A percentile compares a stretch with the other conserved stretches of the same genome.
Conservation (phyloP, 768 basidiomycete species). For the Austroboletus eburneus region DNA sequence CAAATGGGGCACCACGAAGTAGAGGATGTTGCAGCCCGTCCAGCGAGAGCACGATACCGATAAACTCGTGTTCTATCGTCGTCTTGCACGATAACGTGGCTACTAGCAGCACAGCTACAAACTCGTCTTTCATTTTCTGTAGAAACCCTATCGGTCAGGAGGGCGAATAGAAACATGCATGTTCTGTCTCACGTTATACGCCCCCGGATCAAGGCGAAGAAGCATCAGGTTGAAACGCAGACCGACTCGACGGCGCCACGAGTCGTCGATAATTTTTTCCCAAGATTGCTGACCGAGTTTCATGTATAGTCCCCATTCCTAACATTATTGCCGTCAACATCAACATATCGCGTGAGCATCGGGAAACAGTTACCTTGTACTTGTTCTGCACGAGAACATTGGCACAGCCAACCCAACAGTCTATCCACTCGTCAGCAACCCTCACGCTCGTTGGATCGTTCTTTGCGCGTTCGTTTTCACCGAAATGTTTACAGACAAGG, state of each 20-base stretch:
- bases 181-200: conserved; percentile 48
- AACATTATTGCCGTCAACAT: too few relatives aligned
- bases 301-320: conserved; percentile 65
- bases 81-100: conserved; percentile 44
- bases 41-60: conserved; percentile 53
- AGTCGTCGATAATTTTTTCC: conserved; percentile 48
- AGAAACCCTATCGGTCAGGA: conserved; percentile 1
- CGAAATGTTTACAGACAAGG: conserved; percentile 48
- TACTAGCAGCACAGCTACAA: conserved; percentile 51
- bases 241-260: conserved; percentile 54
- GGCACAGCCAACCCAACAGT: conserved; percentile 73
- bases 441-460: conserved; percentile 17
- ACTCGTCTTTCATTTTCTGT: conserved; percentile 46
- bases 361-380: conserved; percentile 31
- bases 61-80: conserved; percentile 57
- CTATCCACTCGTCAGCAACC: conserved; percentile 55
- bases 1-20: conserved; percentile 34
- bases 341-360: background rate
- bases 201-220: conserved; percentile 54
- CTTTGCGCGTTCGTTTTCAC: conserved; percentile 25
- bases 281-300: conserved; percentile 49
- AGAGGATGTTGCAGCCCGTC: conserved; percentile 54
- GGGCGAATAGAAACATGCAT: background rate
- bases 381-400: conserved; percentile 54
- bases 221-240: conserved; percentile 57